Percentiles rank a stretch among this genome's conserved stretches.
Evolutionary conservation across 129 eudicot species (phyloP).

Genomic region (Silybum marianum): DNA sequence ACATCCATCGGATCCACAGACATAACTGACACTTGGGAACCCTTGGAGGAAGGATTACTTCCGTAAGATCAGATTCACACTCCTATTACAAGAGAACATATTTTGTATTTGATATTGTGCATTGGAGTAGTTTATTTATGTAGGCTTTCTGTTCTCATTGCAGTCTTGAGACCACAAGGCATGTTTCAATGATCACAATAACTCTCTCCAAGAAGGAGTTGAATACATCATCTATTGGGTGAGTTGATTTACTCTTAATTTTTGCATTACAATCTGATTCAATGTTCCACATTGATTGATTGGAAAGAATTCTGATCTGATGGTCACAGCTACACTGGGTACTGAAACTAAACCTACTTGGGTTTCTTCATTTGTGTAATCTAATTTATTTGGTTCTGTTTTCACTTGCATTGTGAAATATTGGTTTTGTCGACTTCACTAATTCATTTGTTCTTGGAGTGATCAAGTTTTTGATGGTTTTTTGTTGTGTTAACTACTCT

Average conservation of each 20-base stretch:
- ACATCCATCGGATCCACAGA: conserved; percentile 86
- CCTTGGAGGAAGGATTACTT: conserved; percentile 95
- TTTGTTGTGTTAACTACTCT: not conserved
- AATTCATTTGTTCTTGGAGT: not conserved
- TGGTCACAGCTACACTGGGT: not conserved
- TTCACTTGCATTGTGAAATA: not conserved
- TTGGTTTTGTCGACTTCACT: not conserved
- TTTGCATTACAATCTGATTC: not conserved
- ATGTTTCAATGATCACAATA: conserved; percentile 89
- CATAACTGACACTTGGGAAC: conserved; percentile 98
- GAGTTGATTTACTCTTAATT: conserved; percentile 31
- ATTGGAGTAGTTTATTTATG: not conserved
- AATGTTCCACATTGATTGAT: not conserved
- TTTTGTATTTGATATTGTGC: not conserved
- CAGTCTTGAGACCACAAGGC: conserved; percentile 89
- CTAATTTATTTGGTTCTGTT: not conserved
- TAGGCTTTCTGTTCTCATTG: not conserved
- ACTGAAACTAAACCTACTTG: not conserved
- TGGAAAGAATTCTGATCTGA: not conserved
- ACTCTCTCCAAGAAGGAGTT: conserved; percentile 77
- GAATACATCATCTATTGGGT: conserved; percentile 70
- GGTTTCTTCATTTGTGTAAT: not conserved
- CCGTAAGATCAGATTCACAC: conserved; percentile 56
- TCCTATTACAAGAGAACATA: not conserved
- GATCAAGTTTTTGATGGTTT: not conserved